phyloP scores from a whole-genome alignment of 2,329 filamentous ascomycete genomes.

The Alternaria angustiovoidea region DNA sequence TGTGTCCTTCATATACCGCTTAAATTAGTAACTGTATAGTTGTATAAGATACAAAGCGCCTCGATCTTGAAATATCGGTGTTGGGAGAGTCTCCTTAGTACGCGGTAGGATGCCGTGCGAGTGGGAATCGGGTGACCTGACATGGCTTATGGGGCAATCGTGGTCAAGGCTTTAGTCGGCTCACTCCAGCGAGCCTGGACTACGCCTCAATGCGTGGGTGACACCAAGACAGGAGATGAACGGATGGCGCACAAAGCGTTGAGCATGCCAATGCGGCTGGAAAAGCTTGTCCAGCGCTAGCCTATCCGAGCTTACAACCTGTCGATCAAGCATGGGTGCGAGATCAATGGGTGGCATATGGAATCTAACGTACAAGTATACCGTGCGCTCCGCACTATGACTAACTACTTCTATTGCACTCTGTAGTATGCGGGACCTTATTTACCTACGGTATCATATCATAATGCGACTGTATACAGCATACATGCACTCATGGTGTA shows the following conservation, averaged over 20 bases:
- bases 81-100: too few relatives aligned
- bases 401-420: too few relatives aligned
- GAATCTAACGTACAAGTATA: too few relatives aligned
- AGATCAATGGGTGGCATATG: neutral
- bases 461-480: too few relatives aligned
- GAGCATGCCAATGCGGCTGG: neutral
- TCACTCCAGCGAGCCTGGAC: neutral
- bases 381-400: too few relatives aligned
- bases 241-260: neutral
- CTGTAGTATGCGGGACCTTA: too few relatives aligned
- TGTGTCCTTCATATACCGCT: neutral
- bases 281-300: slow-evolving; percentile 7
- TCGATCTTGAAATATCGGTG: neutral
- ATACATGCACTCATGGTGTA: too few relatives aligned
- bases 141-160: neutral
- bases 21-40: neutral
- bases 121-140: neutral
- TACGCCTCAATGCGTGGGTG: neutral
- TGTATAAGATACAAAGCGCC: neutral
- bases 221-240: neutral
- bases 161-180: neutral
- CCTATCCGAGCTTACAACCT: neutral
- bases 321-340: neutral
- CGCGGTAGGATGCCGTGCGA: neutral
- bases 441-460: too few relatives aligned